Base-by-base conservation (phyloP, 2,329 filamentous ascomycete species). In the Ophiostoma populinum region DNA sequence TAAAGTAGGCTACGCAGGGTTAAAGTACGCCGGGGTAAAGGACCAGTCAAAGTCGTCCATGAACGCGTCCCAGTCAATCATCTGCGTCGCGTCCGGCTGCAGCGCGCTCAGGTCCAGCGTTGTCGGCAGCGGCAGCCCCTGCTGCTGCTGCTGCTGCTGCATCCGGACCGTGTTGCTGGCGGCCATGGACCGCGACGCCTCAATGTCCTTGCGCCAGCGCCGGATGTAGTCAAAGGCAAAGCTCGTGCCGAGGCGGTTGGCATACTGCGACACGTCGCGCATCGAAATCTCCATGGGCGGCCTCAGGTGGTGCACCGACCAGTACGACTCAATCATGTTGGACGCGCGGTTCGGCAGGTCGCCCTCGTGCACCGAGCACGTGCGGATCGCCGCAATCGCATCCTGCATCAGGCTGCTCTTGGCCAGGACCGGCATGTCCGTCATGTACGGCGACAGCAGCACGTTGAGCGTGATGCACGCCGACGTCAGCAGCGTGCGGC, bases 11-110 rank as follows among this genome's bases (percentile, higher is more conserved):
- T 37, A 45, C 3, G 41, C 18, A 7, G 43, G 41, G 11, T 43
- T 42, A 5, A 48, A 35, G 31, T 47, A 47, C 20, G 47, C 47
- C 2, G 42, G 42, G 4, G 47, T 47, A 32, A 52, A 53, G 20
- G 48, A 55, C 61, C 60, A 63, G 39, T 61, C 60, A 45, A 65
- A 63, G 30, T 65, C 62, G 37, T 63, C 59, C 53, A 65, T 58
- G 21, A 65, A 57, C 37, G 61, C 56, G 40, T 58, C 55, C 62
- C 62, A 65, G 46, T 66, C 62, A 26, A 65, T 54, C 29, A 61
- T 55, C 34, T 61, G 57, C 20, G 63, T 35, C 13, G 35, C 41
- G 3, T 44, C 44, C 1, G 42, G 31, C 24, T 40, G 40, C 1
- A 45, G 37, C 6, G 41, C 10, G 2, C 38, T 26, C 5, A 45